A percentile compares a stretch with the other conserved stretches of the same genome.
These are phyloP conservation scores for Inonotus hispidus DNA, from an alignment of 1,284 basidiomycete genomes.

Conservation along the genomic window DNA sequence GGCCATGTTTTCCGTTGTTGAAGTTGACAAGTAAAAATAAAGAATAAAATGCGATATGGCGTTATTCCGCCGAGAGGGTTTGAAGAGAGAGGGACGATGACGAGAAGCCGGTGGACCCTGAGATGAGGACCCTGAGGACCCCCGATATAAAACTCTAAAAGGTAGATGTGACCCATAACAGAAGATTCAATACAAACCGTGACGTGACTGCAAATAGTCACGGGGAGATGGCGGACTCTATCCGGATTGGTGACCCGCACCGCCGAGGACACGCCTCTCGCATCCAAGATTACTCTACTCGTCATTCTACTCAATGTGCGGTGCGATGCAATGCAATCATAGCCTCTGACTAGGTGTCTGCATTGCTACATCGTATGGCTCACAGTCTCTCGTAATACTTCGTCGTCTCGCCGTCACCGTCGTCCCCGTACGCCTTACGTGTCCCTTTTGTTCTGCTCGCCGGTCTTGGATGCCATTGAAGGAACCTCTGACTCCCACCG, in stretches of 20 bases:
- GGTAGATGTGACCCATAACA: slow-evolving; percentile 7
- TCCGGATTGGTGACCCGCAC: background rate
- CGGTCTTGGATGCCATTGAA: background rate
- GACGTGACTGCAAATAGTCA: background rate
- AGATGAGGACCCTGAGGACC: slow-evolving; percentile 2
- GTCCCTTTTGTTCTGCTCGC: background rate
- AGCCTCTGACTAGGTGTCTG: background rate
- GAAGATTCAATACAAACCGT: background rate
- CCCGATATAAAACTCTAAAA: slow-evolving; percentile 4
- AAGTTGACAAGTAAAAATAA: no score
- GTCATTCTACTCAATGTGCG: background rate
- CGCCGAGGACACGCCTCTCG: slow-evolving; percentile 9
- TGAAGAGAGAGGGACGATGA: background rate
- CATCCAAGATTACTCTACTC: background rate
- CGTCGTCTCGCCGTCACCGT: no score
- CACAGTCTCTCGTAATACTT: background rate
- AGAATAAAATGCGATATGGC: no score
- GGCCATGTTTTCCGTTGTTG: no score
- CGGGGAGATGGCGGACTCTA: background rate
- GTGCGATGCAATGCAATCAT: background rate
- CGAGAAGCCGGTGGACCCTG: slow-evolving; percentile 2
- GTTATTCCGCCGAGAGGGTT: background rate
- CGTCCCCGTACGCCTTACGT: no score
- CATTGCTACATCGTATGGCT: background rate
- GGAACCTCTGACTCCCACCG: background rate